phyloP scores from a whole-genome alignment of 441 rosid genomes.

The Cnidoscolus chayamansa region DNA sequence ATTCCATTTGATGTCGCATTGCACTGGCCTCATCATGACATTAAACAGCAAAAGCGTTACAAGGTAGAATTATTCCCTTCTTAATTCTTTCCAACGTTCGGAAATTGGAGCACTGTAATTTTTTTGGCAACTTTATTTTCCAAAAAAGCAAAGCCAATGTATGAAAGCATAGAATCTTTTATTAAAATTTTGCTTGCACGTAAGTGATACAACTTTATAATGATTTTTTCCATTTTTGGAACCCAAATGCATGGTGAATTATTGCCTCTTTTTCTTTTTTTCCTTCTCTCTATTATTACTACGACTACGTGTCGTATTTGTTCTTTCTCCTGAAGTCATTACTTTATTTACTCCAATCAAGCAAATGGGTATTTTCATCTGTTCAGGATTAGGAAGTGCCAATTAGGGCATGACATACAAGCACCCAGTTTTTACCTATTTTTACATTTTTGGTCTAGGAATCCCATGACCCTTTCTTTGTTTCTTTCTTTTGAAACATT shows the following conservation, averaged over 20 bases:
- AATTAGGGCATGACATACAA: neutral
- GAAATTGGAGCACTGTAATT: neutral
- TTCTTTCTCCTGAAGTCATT: neutral
- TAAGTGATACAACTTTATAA: neutral
- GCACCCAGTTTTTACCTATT: neutral
- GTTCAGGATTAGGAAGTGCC: neutral
- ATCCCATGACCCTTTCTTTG: slow-evolving; percentile 3
- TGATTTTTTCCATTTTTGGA: neutral
- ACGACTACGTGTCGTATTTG: neutral
- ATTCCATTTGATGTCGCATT: neutral
- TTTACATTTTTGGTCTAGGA: neutral
- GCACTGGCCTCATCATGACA: neutral
- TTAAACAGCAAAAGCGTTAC: neutral
- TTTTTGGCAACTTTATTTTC: neutral
- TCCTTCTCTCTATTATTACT: neutral
- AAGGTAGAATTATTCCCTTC: neutral
- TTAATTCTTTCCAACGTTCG: neutral
- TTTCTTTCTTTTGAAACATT: slow-evolving; percentile 15
- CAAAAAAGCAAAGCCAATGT: neutral
- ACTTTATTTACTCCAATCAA: neutral
- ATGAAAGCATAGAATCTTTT: slow-evolving; percentile 12
- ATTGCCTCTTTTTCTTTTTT: neutral
- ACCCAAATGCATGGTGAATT: neutral
- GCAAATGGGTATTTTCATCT: neutral
- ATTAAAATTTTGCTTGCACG: slow-evolving; percentile 6